phyloP scores from a whole-genome alignment of 2,329 filamentous ascomycete genomes.

The Ophiostoma tasmaniense region DNA sequence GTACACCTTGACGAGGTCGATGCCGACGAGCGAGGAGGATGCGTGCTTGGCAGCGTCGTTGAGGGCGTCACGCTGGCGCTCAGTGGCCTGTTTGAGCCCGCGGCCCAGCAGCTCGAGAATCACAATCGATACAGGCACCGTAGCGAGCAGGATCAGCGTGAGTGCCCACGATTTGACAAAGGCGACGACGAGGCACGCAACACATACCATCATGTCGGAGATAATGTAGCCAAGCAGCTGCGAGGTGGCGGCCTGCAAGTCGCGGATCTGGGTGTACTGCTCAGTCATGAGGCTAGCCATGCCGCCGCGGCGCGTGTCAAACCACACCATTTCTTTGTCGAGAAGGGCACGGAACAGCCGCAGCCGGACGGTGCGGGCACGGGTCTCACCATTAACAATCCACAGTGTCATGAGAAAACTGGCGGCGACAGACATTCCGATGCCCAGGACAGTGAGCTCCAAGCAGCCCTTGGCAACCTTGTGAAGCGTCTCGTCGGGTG shows the following conservation, averaged over 20 bases:
- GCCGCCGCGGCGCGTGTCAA: constrained; percentile 64
- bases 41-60: constrained; percentile 62
- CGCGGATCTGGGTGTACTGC: constrained; percentile 71
- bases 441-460: constrained; percentile 55
- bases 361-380: constrained; percentile 58
- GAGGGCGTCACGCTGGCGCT: constrained; percentile 58
- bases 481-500: constrained; percentile 39
- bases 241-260: constrained; percentile 72
- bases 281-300: constrained; percentile 61
- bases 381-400: constrained; percentile 71
- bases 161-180: constrained; percentile 77
- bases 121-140: constrained; percentile 57
- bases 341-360: constrained; percentile 61
- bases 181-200: constrained; percentile 61
- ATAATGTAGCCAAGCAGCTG: constrained; percentile 67
- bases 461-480: constrained; percentile 53
- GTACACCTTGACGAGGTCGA: constrained; percentile 81
- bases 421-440: constrained; percentile 58
- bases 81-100: constrained; percentile 56
- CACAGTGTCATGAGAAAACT: constrained; percentile 60
- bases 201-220: constrained; percentile 53
- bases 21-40: constrained; percentile 60
- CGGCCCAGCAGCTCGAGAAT: constrained; percentile 52
- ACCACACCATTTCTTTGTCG: constrained; percentile 72
- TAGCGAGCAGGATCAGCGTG: constrained; percentile 68